These are phyloP conservation scores for Trametes coccinea DNA, from an alignment of 768 basidiomycete genomes.

Conservation along the genomic window DNA sequence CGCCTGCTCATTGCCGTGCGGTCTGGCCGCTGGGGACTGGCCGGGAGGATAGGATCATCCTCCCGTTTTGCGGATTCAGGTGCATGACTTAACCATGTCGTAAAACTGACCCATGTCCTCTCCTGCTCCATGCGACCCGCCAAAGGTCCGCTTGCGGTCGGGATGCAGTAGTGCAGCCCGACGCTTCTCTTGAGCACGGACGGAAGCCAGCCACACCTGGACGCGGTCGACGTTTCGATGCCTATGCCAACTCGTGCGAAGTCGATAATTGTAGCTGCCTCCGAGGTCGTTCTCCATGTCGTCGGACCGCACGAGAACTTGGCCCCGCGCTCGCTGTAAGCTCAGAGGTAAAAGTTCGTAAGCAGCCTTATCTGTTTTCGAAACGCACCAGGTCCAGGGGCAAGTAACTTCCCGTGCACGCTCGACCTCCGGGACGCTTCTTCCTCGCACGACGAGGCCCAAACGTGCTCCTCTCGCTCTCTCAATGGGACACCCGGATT, in stretches of 20 bases:
- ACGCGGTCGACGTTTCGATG: background rate
- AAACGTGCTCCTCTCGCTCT: background rate
- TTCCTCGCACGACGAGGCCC: constrained; percentile 6
- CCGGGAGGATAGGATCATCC: background rate
- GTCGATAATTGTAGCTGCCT: background rate
- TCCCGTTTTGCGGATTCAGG: background rate
- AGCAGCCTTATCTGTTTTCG: constrained; percentile 1
- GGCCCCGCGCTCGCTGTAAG: background rate
- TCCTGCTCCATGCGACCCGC: background rate
- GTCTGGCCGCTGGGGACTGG: background rate
- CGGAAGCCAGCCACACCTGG: background rate
- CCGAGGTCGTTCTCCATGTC: background rate
- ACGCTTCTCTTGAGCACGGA: background rate
- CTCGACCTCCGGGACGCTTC: background rate
- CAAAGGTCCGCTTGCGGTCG: background rate
- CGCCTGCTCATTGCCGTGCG: background rate
- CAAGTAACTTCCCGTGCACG: constrained; percentile 10
- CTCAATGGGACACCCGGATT: background rate
- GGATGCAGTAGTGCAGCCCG: background rate
- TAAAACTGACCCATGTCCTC: constrained; percentile 1
- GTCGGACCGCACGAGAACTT: background rate
- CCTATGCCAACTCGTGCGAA: background rate
- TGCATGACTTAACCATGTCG: constrained; percentile 16
- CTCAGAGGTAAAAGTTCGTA: background rate
- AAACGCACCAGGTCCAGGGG: constrained; percentile 12